Base-by-base conservation (phyloP, 2,329 filamentous ascomycete species). In the Balansia obtecta region DNA sequence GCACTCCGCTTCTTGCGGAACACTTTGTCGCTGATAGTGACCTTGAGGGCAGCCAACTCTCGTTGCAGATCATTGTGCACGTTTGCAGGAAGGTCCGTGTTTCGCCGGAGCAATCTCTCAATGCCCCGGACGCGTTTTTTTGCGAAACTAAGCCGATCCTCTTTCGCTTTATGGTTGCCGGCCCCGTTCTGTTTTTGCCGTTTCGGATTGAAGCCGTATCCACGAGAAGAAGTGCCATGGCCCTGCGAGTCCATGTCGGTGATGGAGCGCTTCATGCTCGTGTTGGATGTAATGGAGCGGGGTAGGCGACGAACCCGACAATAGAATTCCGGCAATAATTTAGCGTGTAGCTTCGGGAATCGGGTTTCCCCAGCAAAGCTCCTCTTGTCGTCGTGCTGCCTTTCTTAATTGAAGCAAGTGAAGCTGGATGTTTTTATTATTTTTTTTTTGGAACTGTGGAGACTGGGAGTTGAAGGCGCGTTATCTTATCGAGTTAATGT, bases 41-140 rank as follows among this genome's bases (percentile, higher is more conserved):
- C 72, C 64, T 80, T 75, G 59, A 82, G 83, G 4, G 82, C 75
- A 45, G 75, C 76, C 54, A 91, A 68, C 61, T 88, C 86, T 50
- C 85, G 76, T 66, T 90, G 83, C 53, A 86, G 75, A 27, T 88
- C 83, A 42, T 80, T 72, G 51, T 80, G 74, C 10, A 85, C 75
- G 59, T 83, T 76, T 32, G 83, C 83, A 0, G 86, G 83, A 48
- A 90, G 72, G 49, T 80, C 75, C 46, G 77, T 68, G 12, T 76
- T 73, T 53, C 76, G 73, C 45, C 77, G 72, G 34, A 91, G 73
- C 10, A 82, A 74, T 48, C 87, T 75, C 59, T 80, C 77, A 50
- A 90, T 79, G 48, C 82, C 81, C 49, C 87, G 76, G 52, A 81
- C 80, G 44, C 83, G 78, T 66, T 86, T 86, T 68, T 86, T 89